These are phyloP conservation scores for Sphaerulina vaccinii DNA, from an alignment of 2,329 filamentous ascomycete species.

Conservation along the genomic window DNA sequence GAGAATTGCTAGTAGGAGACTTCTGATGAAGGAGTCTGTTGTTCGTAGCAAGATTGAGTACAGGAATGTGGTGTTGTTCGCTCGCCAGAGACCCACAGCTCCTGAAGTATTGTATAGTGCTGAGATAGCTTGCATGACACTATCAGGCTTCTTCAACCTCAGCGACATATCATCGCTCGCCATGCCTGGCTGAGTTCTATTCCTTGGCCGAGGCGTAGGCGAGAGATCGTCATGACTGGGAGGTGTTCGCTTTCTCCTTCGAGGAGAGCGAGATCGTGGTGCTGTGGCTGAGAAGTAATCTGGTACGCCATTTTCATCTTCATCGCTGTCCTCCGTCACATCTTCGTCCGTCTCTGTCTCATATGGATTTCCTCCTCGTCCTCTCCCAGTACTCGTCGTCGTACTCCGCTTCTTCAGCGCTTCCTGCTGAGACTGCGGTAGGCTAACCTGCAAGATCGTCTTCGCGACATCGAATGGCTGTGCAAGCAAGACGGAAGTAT, in stretches of 20 bases:
- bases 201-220: slow-evolving; percentile 32
- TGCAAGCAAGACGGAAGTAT: slow-evolving; percentile 80
- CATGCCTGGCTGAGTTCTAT: slow-evolving; percentile 26
- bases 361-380: slow-evolving; percentile 25
- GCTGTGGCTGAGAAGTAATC: slow-evolving; percentile 79
- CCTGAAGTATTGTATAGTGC: slow-evolving; percentile 89
- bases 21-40: slow-evolving; percentile 87
- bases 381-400: slow-evolving; percentile 14
- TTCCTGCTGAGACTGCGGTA: slow-evolving; percentile 40
- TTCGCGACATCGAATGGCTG: slow-evolving; percentile 98
- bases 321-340: slow-evolving; percentile 19
- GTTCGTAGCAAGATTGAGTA: slow-evolving; percentile 84
- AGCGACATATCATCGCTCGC: slow-evolving; percentile 55
- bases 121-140: slow-evolving; percentile 79
- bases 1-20: slow-evolving; percentile 83
- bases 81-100: slow-evolving; percentile 90
- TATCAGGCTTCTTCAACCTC: slow-evolving; percentile 70
- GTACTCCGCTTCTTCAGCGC: slow-evolving; percentile 31
- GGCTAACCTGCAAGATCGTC: slow-evolving; percentile 78
- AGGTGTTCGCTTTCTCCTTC: slow-evolving; percentile 38
- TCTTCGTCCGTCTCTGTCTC: slow-evolving; percentile 28
- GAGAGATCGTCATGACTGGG: slow-evolving; percentile 28
- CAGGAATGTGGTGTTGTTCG: slow-evolving; percentile 86
- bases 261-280: slow-evolving; percentile 51
- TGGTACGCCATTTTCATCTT: slow-evolving; percentile 56